Percentiles rank a stretch among this genome's conserved stretches.
These are phyloP conservation scores for Penicillium odoratum DNA, from an alignment of 495 filamentous ascomycete species.

Conservation along the genomic window DNA sequence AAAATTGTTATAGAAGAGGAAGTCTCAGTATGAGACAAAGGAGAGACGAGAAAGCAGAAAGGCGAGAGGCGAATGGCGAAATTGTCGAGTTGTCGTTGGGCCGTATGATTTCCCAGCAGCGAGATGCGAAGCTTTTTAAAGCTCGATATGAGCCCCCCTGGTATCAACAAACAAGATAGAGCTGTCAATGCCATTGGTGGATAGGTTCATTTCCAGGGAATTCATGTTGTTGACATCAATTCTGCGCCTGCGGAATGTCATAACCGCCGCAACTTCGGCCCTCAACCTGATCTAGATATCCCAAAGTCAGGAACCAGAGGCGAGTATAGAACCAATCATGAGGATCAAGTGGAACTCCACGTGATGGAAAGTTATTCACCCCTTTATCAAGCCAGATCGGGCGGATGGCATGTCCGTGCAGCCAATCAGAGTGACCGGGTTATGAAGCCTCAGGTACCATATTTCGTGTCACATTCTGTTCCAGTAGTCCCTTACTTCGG, in stretches of 20 bases:
- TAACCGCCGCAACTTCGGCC: background rate
- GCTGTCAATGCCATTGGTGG: background rate
- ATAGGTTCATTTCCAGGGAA: background rate
- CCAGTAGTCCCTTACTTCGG: background rate
- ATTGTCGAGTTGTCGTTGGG: conserved; percentile 8
- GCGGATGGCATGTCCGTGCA: background rate
- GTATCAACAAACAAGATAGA: background rate
- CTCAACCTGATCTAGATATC: background rate
- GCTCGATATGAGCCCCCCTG: background rate
- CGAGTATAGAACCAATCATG: background rate
- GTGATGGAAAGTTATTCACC: background rate
- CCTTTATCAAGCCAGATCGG: background rate
- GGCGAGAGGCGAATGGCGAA: conserved; percentile 10
- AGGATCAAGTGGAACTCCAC: background rate
- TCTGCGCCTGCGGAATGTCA: background rate
- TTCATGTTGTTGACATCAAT: background rate
- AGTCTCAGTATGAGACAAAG: background rate
- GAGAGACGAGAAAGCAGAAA: conserved; percentile 6
- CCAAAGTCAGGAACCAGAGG: background rate
- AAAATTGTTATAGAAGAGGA: conserved; percentile 9
- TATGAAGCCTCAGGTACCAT: background rate
- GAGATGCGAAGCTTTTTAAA: background rate
- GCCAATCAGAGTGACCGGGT: background rate
- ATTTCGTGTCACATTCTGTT: background rate
- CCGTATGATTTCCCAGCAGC: background rate